These are phyloP conservation scores for Inga leiocalycina DNA, from an alignment of 306 rosid genomes.

Conservation along the genomic window DNA sequence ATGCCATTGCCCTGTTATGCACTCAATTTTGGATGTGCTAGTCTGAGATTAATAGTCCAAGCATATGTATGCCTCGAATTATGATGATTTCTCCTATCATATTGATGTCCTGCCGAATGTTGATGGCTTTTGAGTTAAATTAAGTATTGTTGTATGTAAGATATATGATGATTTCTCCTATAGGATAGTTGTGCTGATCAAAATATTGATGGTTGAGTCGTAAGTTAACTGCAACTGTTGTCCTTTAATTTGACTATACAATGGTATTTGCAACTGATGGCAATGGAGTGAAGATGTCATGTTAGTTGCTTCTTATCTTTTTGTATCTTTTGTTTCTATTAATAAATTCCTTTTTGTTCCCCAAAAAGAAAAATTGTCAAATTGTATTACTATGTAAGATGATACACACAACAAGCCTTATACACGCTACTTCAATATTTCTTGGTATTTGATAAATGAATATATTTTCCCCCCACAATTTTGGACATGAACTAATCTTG, in stretches of 20 bases:
- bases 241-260: slow-evolving; percentile 6
- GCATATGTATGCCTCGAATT: background rate
- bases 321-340: background rate
- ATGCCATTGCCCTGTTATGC: background rate
- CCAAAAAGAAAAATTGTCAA: background rate
- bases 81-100: background rate
- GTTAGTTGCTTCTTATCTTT: background rate
- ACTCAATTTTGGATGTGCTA: background rate
- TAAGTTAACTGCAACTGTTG: background rate
- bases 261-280: slow-evolving; percentile 1
- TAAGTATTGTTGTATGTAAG: background rate
- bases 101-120: background rate
- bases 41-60: background rate
- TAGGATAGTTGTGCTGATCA: background rate
- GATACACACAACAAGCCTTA: background rate
- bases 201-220: background rate
- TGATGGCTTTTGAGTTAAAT: background rate
- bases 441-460: background rate
- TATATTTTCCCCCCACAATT: background rate
- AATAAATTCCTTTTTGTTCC: background rate
- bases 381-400: background rate
- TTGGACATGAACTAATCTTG: background rate
- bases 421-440: background rate
- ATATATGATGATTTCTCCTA: background rate
- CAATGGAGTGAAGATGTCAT: background rate